Evolutionary conservation across 2,329 filamentous ascomycete species (phyloP).

Genomic region (Colletotrichum tropicicola): DNA sequence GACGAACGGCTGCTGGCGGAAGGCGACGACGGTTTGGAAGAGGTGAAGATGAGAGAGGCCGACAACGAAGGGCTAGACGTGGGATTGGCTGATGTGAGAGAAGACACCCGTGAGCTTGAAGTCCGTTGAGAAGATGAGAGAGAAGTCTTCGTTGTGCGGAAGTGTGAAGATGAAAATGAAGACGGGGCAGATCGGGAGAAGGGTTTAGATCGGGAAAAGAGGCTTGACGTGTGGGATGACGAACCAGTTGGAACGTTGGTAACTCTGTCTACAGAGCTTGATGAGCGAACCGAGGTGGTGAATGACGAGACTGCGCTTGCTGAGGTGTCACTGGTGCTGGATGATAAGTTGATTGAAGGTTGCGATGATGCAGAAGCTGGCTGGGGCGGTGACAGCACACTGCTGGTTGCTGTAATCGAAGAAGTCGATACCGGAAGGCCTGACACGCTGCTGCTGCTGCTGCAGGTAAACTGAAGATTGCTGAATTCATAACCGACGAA

Average conservation of each 20-base stretch:
- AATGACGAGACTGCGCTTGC: neutral
- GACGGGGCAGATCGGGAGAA: neutral
- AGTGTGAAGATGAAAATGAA: neutral
- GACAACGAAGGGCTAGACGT: neutral
- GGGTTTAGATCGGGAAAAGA: neutral
- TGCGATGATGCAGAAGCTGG: too few relatives aligned
- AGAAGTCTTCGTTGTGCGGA: neutral
- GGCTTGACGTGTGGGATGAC: neutral
- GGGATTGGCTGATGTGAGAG: neutral
- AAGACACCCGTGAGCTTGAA: neutral
- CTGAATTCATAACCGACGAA: slow-evolving; percentile 10
- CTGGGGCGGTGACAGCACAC: neutral
- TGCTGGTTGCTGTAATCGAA: neutral
- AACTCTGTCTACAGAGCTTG: neutral
- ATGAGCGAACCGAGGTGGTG: neutral
- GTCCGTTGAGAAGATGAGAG: neutral
- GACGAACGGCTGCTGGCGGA: neutral
- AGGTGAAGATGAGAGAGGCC: neutral
- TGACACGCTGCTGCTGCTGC: too few relatives aligned
- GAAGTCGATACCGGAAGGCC: too few relatives aligned
- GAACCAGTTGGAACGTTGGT: neutral
- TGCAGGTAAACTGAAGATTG: slow-evolving; percentile 17
- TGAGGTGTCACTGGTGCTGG: neutral
- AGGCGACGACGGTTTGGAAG: neutral
- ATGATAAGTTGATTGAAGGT: neutral